Base-by-base conservation (phyloP, 306 rosid genomes). In the Castanea sativa region DNA sequence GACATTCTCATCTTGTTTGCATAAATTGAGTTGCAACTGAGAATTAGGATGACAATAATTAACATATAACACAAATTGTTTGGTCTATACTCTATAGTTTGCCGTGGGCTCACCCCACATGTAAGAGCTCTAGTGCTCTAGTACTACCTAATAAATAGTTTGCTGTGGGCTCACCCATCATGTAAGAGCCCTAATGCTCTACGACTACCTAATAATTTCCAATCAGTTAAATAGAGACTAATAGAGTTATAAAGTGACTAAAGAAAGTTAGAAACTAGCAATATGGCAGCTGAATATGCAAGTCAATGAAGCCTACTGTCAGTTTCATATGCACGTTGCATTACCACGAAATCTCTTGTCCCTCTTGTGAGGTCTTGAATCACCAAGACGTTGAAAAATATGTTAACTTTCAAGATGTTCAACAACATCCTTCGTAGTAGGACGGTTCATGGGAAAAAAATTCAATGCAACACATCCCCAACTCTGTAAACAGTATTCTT, bases 401-500 rank as follows among this genome's bases (percentile, higher is more conserved):
- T 9, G 43, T 68, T 76, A 55, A 55, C 52, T 80, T 41, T 82
- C 84, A 21, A 86, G 25, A 18, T 23, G 71, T 55, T 52, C 8
- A 14, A 76, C 69, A 82, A 80, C 76, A 18, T 68, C 69, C 6
- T 27, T 77, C 80, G 79, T 79, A 52, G 78, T 27, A 13, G 84
- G 86, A 73, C 86, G 89, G 55, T 86, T 86, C 61, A 18, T 0
- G 43, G 84, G 86, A 6, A 82, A 82, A 69, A 69, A 82, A 79
- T 13, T 86, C 84, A 19, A 86, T 86, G 81, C 89, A 86, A 7
- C 73, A 80, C 83, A 87, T 84, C 55, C 81, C 97, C 61, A 92
- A 56, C 55, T 55, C 79, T 33, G 94, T 90, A n/a, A 90, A 92
- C 90, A 90, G 53, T 91, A 90, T 82, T 88, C 80, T 21, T 82